These are phyloP conservation scores for Herpetospermum pedunculosum DNA, from an alignment of 306 rosid genomes.

Conservation along the genomic window DNA sequence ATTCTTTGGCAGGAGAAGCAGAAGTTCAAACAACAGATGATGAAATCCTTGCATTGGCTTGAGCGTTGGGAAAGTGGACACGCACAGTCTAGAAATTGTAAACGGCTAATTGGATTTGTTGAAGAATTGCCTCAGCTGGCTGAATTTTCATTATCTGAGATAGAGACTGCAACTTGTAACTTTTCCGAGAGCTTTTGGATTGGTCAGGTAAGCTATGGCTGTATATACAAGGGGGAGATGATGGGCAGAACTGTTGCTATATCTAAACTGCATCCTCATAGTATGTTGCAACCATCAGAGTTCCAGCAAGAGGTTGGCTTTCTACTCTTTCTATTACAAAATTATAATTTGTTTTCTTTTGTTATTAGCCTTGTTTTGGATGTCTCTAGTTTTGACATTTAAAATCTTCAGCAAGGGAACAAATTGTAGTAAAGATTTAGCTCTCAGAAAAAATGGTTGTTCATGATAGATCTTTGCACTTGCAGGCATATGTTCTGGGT, in stretches of 20 bases:
- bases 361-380: background rate
- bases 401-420: background rate
- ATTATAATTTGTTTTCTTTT: background rate
- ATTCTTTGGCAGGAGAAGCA: constrained; percentile 48
- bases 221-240: constrained; percentile 74
- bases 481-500: constrained; percentile 70
- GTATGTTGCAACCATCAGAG: constrained; percentile 47
- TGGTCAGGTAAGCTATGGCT: constrained; percentile 49
- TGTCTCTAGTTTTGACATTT: background rate
- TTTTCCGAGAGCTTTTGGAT: constrained; percentile 70
- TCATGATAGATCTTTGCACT: background rate
- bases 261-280: constrained; percentile 45
- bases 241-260: constrained; percentile 65
- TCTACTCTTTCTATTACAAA: background rate
- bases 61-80: constrained; percentile 54
- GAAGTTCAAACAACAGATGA: constrained; percentile 47
- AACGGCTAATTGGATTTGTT: constrained; percentile 36
- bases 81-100: constrained; percentile 31
- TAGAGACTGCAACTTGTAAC: constrained; percentile 64
- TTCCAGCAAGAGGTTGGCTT: constrained; percentile 61
- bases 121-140: constrained; percentile 47
- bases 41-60: constrained; percentile 59
- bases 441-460: background rate
- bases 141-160: constrained; percentile 51
- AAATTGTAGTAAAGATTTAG: background rate